These are phyloP conservation scores for Albugo candida DNA, from an alignment of 352 stramenopile genomes.

Conservation along the genomic window DNA sequence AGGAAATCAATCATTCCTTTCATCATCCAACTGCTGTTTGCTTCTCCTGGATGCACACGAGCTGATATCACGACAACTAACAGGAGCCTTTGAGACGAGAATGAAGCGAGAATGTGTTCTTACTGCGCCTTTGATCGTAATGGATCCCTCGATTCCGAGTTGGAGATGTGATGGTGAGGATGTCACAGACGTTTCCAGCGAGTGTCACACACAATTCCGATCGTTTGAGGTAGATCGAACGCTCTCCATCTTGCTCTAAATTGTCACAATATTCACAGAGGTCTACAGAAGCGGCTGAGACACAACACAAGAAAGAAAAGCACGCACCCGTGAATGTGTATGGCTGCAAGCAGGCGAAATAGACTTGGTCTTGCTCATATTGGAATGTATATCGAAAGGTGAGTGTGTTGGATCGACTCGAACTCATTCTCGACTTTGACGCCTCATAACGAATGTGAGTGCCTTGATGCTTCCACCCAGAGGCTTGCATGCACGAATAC, in stretches of 20 bases:
- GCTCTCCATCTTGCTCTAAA: constrained; percentile 28
- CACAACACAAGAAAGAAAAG: neutral
- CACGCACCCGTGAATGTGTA: constrained; percentile 71
- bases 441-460: constrained; percentile 40
- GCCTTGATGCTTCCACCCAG: constrained; percentile 44
- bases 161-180: constrained; percentile 76
- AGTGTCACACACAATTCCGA: constrained; percentile 74
- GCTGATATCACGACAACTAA: constrained; percentile 73
- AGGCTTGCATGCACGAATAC: constrained; percentile 34
- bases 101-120: neutral
- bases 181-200: constrained; percentile 59
- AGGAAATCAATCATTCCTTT: constrained; percentile 85
- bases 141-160: constrained; percentile 16
- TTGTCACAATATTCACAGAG: constrained; percentile 48
- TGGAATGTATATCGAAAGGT: constrained; percentile 57
- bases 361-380: constrained; percentile 46
- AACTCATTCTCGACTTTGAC: constrained; percentile 13
- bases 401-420: constrained; percentile 27
- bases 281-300: constrained; percentile 11
- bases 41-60: constrained; percentile 78
- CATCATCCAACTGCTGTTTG: constrained; percentile 84
- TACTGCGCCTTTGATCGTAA: constrained; percentile 30
- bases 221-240: constrained; percentile 22
- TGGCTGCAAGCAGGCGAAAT: constrained; percentile 66
- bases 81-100: neutral